Evolutionary conservation across 148 eudicot genomes (phyloP).

Genomic region (Nepenthes mirabilis): DNA sequence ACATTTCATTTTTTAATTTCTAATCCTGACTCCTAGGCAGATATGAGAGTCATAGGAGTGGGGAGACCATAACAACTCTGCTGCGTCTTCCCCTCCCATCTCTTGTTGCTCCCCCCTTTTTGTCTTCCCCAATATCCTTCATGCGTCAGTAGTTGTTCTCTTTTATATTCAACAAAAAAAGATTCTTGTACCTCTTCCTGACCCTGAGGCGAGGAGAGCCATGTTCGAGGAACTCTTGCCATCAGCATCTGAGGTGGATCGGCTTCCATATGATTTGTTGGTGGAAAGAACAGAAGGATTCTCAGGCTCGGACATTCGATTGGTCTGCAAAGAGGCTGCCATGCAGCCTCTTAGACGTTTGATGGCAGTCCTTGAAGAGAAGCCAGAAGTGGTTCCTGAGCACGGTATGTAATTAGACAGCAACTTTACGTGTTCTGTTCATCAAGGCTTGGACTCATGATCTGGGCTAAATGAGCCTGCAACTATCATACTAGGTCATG

Average conservation of each 20-base stretch:
- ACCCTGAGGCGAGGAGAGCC: slow-evolving; percentile 79
- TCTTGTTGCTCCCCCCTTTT: no score
- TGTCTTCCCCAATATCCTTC: no score
- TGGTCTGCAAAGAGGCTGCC: slow-evolving; percentile 97
- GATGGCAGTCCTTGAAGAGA: slow-evolving; percentile 63
- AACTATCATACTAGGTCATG: no score
- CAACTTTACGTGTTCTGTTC: no score
- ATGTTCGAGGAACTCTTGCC: slow-evolving; percentile 89
- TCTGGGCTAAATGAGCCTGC: no score
- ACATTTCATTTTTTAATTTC: no score
- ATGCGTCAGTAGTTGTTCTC: background rate
- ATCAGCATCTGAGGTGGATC: slow-evolving; percentile 26
- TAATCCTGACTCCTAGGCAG: no score
- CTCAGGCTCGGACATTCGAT: slow-evolving; percentile 89
- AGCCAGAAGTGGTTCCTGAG: slow-evolving; percentile 58
- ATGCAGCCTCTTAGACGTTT: slow-evolving; percentile 95
- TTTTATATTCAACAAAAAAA: slow-evolving; percentile 18
- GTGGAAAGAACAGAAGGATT: slow-evolving; percentile 79
- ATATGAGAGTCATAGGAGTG: no score
- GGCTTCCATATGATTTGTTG: slow-evolving; percentile 65
- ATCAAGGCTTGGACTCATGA: no score
- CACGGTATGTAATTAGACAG: slow-evolving; percentile 44
- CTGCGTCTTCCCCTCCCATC: no score
- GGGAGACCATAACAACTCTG: no score
- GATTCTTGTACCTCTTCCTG: slow-evolving; percentile 98